These are phyloP conservation scores for Starmerella stigmatis DNA, from an alignment of 805 yeast genomes.

Conservation along the genomic window DNA sequence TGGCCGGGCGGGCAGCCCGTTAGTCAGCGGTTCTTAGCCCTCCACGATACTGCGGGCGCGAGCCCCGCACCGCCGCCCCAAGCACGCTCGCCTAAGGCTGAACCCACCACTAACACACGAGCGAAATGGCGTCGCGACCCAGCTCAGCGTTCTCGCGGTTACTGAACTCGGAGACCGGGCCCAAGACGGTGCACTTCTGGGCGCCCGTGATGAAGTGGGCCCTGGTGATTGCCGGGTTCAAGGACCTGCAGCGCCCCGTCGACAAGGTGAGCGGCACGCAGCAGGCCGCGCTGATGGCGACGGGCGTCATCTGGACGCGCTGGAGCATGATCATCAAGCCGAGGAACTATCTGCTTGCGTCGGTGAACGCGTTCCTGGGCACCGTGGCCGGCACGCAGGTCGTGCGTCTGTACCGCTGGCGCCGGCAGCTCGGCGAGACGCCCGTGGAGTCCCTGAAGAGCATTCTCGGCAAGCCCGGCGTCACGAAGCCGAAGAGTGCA, in stretches of 20 bases:
- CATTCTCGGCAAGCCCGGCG: conserved; percentile 31
- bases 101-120: neutral
- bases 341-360: conserved; percentile 73
- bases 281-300: conserved; percentile 73
- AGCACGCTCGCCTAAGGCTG: too few species aligned
- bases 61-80: too few species aligned
- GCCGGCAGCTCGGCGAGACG: conserved; percentile 54
- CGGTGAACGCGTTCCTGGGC: conserved; percentile 89
- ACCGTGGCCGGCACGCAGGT: conserved; percentile 82
- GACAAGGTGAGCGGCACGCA: conserved; percentile 85
- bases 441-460: conserved; percentile 47
- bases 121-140: conserved; percentile 18
- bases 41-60: too few species aligned
- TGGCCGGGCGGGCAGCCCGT: neutral
- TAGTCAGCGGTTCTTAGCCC: too few species aligned
- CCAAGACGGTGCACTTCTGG: conserved; percentile 97
- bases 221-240: conserved; percentile 81
- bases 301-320: conserved; percentile 95
- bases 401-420: conserved; percentile 56
- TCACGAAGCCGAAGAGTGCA: conserved; percentile 1
- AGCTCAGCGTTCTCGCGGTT: conserved; percentile 46
- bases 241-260: conserved; percentile 80
- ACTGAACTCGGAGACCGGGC: conserved; percentile 84
- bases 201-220: conserved; percentile 59
- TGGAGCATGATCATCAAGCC: conserved; percentile 95